These are phyloP conservation scores for Aureobasidium zeae DNA, from an alignment of 2,329 filamentous ascomycete genomes.

Conservation along the genomic window DNA sequence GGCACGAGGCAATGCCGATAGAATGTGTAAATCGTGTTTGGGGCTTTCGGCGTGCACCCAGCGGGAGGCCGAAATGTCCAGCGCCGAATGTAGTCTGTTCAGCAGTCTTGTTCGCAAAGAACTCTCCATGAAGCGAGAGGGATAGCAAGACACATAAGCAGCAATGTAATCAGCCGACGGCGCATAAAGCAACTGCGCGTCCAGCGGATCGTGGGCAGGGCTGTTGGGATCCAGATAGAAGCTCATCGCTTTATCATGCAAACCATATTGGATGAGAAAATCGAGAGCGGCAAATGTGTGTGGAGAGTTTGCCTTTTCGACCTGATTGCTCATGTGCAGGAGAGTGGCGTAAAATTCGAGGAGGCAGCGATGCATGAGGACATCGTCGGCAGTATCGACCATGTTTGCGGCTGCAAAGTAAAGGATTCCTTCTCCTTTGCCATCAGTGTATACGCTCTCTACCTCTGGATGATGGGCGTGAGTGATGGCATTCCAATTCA, in stretches of 20 bases:
- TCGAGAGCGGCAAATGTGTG: slow-evolving; percentile 36
- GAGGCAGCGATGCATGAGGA: slow-evolving; percentile 52
- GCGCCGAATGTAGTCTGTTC: slow-evolving; percentile 37
- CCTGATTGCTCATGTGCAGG: slow-evolving; percentile 34
- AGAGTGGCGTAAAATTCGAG: slow-evolving; percentile 50
- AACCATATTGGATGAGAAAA: slow-evolving; percentile 42
- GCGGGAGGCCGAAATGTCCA: slow-evolving; percentile 36
- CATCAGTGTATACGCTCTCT: slow-evolving; percentile 33
- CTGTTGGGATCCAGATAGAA: slow-evolving; percentile 45
- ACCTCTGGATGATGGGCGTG: slow-evolving; percentile 44
- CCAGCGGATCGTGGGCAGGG: slow-evolving; percentile 38
- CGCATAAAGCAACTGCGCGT: slow-evolving; percentile 45
- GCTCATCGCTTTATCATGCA: slow-evolving; percentile 43
- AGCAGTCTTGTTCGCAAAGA: slow-evolving; percentile 38
- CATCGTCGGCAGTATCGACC: slow-evolving; percentile 47
- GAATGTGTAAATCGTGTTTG: slow-evolving; percentile 46
- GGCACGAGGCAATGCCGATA: slow-evolving; percentile 48
- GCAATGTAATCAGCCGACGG: slow-evolving; percentile 50
- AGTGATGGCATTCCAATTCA: slow-evolving; percentile 48
- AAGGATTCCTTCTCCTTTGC: slow-evolving; percentile 38
- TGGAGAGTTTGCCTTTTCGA: slow-evolving; percentile 18
- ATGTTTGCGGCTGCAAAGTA: slow-evolving; percentile 48
- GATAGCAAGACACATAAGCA: slow-evolving; percentile 46
- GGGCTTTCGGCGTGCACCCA: slow-evolving; percentile 48
- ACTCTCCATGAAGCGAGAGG: slow-evolving; percentile 45